phyloP scores from a whole-genome alignment of 805 yeast species.

The Kodamaea sagamina region DNA sequence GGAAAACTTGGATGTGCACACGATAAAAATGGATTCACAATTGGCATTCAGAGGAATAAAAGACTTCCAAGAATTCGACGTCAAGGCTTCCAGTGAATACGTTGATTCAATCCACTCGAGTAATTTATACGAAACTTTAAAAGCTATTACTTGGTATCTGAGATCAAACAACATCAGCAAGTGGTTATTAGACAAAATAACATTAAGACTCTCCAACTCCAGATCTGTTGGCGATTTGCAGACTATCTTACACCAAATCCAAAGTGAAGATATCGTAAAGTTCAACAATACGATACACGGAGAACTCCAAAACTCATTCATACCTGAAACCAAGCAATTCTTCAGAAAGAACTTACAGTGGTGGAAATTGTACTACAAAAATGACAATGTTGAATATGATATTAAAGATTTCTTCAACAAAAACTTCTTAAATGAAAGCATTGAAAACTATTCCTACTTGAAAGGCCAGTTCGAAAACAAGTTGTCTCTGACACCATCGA shows the following conservation, averaged over 20 bases:
- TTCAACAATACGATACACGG: slow-evolving; percentile 35
- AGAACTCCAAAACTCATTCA: slow-evolving; percentile 37
- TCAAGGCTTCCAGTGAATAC: slow-evolving; percentile 33
- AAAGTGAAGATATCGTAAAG: slow-evolving; percentile 24
- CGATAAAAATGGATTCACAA: slow-evolving; percentile 35
- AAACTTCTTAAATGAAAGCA: slow-evolving; percentile 40
- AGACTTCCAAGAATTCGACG: slow-evolving; percentile 31
- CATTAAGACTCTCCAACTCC: slow-evolving; percentile 14
- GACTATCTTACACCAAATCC: slow-evolving; percentile 23
- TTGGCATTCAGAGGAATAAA: slow-evolving; percentile 31
- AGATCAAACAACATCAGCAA: slow-evolving; percentile 24
- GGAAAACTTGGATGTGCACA: slow-evolving; percentile 19
- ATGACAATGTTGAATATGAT: slow-evolving; percentile 46
- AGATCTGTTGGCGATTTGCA: slow-evolving; percentile 19
- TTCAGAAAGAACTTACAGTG: slow-evolving; percentile 35
- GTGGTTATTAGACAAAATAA: slow-evolving; percentile 23
- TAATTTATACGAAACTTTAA: slow-evolving; percentile 36
- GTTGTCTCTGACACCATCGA: slow-evolving; percentile 18
- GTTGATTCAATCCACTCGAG: slow-evolving; percentile 33
- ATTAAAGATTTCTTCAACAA: slow-evolving; percentile 39
- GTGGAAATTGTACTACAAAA: slow-evolving; percentile 45
- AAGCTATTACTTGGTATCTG: slow-evolving; percentile 31
- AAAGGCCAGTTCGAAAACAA: slow-evolving; percentile 39
- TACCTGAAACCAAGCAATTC: slow-evolving; percentile 33
- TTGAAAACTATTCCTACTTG: slow-evolving; percentile 38